These are phyloP conservation scores for Chrysoporthe puriensis DNA, from an alignment of 2,329 filamentous ascomycete species.

Conservation along the genomic window DNA sequence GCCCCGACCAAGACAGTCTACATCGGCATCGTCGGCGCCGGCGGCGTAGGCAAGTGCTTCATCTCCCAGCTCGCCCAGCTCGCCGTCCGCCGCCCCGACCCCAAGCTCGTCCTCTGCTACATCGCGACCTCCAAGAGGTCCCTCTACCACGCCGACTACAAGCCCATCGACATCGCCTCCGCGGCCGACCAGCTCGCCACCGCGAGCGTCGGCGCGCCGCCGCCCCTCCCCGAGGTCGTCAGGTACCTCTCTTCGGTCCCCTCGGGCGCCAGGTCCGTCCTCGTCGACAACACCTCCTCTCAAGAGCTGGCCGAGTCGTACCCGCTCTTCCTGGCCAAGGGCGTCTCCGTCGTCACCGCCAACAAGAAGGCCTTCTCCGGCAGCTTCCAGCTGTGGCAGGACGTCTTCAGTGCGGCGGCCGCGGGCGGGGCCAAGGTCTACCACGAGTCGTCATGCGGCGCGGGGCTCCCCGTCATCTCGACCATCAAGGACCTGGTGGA, in stretches of 20 bases:
- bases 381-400: conserved; percentile 78
- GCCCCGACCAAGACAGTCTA: conserved; percentile 42
- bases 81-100: conserved; percentile 66
- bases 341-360: conserved; percentile 90
- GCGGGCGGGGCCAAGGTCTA: conserved; percentile 80
- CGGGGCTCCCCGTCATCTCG: conserved; percentile 89
- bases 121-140: conserved; percentile 85
- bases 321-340: conserved; percentile 76
- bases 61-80: conserved; percentile 77
- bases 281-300: conserved; percentile 96
- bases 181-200: conserved; percentile 23
- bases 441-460: conserved; percentile 94
- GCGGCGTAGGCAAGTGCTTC: conserved; percentile 92
- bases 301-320: conserved; percentile 83
- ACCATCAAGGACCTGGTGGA: conserved; percentile 93
- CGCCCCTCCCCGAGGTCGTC: conserved; percentile 70
- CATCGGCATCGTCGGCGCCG: conserved; percentile 64
- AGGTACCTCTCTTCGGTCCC: conserved; percentile 80
- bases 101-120: conserved; percentile 78
- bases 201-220: conserved; percentile 49
- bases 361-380: conserved; percentile 99
- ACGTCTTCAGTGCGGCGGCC: conserved; percentile 77
- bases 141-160: conserved; percentile 74
- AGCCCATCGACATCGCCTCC: conserved; percentile 59
- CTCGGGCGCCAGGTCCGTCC: conserved; percentile 65